phyloP scores from a whole-genome alignment of 441 rosid species.

The Pelargonium cotyledonis region DNA sequence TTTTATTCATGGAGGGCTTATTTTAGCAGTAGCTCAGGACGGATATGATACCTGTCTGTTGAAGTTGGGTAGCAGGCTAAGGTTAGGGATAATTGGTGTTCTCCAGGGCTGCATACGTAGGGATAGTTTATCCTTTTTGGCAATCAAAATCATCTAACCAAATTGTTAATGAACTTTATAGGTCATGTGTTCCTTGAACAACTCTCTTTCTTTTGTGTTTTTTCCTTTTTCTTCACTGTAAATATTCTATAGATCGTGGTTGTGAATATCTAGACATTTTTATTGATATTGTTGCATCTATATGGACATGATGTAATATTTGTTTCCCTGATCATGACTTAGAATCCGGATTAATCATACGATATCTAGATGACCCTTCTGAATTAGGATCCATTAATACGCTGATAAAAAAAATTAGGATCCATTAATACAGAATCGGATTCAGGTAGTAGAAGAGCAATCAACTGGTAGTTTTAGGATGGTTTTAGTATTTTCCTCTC shows the following conservation, averaged over 20 bases:
- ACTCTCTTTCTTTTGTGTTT: background rate
- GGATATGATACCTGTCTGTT: too few relatives aligned
- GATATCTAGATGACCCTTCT: background rate
- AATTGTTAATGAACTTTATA: background rate
- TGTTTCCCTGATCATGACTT: too few relatives aligned
- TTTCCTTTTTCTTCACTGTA: background rate
- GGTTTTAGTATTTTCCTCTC: background rate
- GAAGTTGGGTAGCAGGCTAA: too few relatives aligned
- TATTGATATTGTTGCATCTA: background rate
- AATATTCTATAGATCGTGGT: background rate
- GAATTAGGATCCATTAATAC: background rate
- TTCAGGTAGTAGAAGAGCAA: background rate
- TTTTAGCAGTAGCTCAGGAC: too few relatives aligned
- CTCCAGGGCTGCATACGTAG: too few relatives aligned
- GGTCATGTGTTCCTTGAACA: background rate
- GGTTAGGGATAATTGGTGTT: too few relatives aligned
- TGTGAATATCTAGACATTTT: background rate
- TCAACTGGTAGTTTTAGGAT: background rate
- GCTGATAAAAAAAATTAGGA: background rate
- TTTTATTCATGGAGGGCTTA: too few relatives aligned
- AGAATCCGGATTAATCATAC: background rate
- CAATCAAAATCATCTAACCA: too few relatives aligned
- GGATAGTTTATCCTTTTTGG: too few relatives aligned
- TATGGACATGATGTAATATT: background rate
- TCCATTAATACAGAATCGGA: background rate